Evolutionary conservation across 257 asterid genomes (phyloP), one percentile per base, ranked within the genome.

Genomic region (Solanum paucissectum): DNA sequence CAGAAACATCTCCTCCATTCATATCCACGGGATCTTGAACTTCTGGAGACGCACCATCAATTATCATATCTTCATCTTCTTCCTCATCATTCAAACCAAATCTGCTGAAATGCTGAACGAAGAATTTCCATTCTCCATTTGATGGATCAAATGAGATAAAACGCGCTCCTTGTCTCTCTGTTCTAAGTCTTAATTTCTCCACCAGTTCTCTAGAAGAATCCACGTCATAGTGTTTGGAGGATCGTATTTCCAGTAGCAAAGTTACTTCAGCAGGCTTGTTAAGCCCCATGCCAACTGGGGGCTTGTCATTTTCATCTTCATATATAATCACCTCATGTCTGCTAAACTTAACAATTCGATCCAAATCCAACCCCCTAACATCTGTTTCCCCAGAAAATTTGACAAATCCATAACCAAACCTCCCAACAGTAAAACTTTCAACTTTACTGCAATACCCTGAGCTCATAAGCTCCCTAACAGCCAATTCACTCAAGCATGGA

Each of bases 251-350:
- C 87, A 95, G 88, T 49, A 91, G 87, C 89, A 97, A 90, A 79
- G 95, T 93, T 83, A 97, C 98, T 94, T 95, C 98, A 74, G 99
- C 98, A 46, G 94, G 94, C 90, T 97, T 96, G 93, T 97, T 97
- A 86, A 97, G 98, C 83, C 98, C 99, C 89, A 87, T 87, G 10
- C 99, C 98, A 60, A 91, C 95, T 46, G 62, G 88, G 5, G 98
- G 99, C 93, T 97, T 95, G 60, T 90, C 88, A 73, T 86, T 91
- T 87, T 93, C 99, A 92, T 95, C 98, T 87, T 92, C 98, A 88
- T 95, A 95, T 42, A 96, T 93, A 88, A 93, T 89, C 86, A 97
- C 93, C 91, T 96, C 98, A 85, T 93, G 88, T 69, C 92, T 92
- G 69, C 90, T 90, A 88, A 97, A 93, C 90, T 90, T 94, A 83